Conservation (phyloP, 257 asterid species). For the Solanum arcanum region DNA sequence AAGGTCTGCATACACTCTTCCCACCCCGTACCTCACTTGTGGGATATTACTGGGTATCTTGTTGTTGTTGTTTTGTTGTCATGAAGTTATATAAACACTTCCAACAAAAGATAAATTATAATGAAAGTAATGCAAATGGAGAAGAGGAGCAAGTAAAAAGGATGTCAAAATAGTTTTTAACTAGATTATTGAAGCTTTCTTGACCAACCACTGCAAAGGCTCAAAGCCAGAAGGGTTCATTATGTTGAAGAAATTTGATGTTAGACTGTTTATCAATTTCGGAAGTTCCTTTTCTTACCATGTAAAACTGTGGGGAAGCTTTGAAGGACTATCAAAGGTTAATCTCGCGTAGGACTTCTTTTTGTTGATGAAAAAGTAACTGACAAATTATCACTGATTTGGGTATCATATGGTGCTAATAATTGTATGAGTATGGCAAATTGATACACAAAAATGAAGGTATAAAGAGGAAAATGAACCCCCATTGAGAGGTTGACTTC, state of each 20-base stretch:
- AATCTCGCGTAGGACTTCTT: neutral
- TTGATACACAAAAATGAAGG: neutral
- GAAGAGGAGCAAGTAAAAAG: neutral
- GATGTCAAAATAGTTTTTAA: neutral
- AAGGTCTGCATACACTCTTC: neutral
- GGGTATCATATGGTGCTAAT: neutral
- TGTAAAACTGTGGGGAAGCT: neutral
- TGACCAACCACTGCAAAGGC: neutral
- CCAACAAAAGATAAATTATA: neutral
- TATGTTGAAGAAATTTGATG: neutral
- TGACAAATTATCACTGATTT: neutral
- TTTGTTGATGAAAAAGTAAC: neutral
- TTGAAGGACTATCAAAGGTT: neutral
- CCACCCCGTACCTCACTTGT: neutral
- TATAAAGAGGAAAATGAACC: neutral
- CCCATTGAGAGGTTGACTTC: neutral
- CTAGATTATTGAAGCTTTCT: neutral
- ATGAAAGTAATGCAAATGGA: neutral
- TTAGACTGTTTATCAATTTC: neutral
- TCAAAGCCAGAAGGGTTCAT: neutral
- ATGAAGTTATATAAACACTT: neutral
- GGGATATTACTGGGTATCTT: neutral
- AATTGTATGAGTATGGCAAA: neutral
- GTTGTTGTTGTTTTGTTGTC: neutral
- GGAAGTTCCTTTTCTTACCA: neutral